Evolutionary conservation across 768 basidiomycete species (phyloP).

Genomic region (Amanita polypyramis): DNA sequence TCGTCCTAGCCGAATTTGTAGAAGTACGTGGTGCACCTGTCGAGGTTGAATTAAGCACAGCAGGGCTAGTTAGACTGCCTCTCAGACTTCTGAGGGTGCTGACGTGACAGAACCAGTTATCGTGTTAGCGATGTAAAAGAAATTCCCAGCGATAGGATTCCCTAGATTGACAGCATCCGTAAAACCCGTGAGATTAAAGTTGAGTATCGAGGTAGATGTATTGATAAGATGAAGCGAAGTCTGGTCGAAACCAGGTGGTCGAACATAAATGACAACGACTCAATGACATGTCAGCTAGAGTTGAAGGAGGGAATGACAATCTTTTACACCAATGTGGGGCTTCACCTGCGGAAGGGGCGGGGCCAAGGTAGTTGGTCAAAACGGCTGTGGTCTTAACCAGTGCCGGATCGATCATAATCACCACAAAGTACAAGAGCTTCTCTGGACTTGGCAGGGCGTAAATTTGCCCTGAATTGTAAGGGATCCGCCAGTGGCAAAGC

Average conservation of each 20-base stretch:
- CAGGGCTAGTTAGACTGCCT: too few relatives aligned
- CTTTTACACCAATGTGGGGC: constrained; percentile 31
- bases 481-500: constrained; percentile 24
- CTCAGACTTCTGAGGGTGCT: neutral
- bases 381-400: constrained; percentile 29
- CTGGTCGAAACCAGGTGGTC: constrained; percentile 21
- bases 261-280: constrained; percentile 25
- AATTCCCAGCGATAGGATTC: constrained; percentile 30
- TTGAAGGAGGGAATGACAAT: constrained; percentile 6
- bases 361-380: constrained; percentile 27
- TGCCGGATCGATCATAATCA: constrained; percentile 31
- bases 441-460: too few relatives aligned
- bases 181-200: constrained; percentile 31
- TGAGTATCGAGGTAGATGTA: constrained; percentile 21
- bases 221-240: constrained; percentile 22
- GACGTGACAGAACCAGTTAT: neutral
- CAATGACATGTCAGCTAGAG: constrained; percentile 7
- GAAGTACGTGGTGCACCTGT: too few relatives aligned
- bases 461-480: constrained; percentile 26
- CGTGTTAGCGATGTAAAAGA: constrained; percentile 22
- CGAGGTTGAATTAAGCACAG: too few relatives aligned
- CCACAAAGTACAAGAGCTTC: constrained; percentile 26
- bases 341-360: constrained; percentile 29
- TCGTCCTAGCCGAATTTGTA: too few relatives aligned
- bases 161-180: constrained; percentile 22